phyloP scores from a whole-genome alignment of 768 basidiomycete species.

The Kwoniella mangroviensis region DNA sequence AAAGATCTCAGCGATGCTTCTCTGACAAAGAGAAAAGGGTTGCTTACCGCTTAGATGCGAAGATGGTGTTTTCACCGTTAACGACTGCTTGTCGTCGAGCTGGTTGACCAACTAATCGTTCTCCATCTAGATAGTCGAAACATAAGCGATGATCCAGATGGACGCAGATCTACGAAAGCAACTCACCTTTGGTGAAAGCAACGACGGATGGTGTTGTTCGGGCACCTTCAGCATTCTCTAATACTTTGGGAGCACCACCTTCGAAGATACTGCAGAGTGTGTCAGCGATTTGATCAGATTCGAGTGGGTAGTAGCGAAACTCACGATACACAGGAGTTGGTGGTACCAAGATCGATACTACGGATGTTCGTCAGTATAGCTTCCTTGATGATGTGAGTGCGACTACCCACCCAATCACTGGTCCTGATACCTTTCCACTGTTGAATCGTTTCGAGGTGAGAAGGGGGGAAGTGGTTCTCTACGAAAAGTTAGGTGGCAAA shows the following conservation, averaged over 20 bases:
- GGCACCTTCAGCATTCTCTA: slow-evolving; percentile 97
- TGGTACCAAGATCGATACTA: slow-evolving; percentile 81
- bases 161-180: background rate
- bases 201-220: slow-evolving; percentile 98
- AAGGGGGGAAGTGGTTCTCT: slow-evolving; percentile 43
- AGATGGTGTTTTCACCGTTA: slow-evolving; percentile 91
- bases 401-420: slow-evolving; percentile 44
- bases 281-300: slow-evolving; percentile 8
- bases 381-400: background rate
- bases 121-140: slow-evolving; percentile 68
- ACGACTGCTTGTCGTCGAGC: slow-evolving; percentile 97
- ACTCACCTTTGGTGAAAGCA: slow-evolving; percentile 81
- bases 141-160: background rate
- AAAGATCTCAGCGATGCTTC: slow-evolving; percentile 14
- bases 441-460: slow-evolving; percentile 76
- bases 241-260: slow-evolving; percentile 89
- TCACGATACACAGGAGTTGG: slow-evolving; percentile 59
- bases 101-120: slow-evolving; percentile 92
- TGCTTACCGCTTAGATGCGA: slow-evolving; percentile 63
- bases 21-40: background rate
- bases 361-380: slow-evolving; percentile 71
- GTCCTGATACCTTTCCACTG: slow-evolving; percentile 87
- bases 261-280: slow-evolving; percentile 75
- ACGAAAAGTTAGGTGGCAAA: slow-evolving; percentile 8
- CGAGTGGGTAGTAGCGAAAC: background rate